phyloP scores from a whole-genome alignment of 2,329 filamentous ascomycete genomes.

The Trichophyton benhamiae region DNA sequence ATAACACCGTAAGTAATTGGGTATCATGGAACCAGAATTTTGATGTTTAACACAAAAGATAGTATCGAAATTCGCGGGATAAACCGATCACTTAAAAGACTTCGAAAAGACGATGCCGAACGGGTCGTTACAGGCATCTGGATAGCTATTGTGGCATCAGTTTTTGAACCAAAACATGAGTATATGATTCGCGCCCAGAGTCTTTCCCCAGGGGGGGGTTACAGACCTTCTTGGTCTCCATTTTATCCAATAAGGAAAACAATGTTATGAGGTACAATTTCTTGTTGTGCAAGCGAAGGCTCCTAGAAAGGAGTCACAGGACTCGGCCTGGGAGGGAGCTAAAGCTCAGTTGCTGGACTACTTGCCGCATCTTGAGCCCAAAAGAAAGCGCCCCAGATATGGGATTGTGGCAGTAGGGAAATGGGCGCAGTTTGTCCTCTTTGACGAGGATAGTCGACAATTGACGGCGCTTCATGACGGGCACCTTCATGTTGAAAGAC shows the following conservation, averaged over 20 bases:
- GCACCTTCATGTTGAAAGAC: neutral
- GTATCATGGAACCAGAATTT: neutral
- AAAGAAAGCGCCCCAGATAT: neutral
- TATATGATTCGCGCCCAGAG: neutral
- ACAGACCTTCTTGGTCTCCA: neutral
- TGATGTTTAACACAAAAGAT: neutral
- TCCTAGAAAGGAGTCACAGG: neutral
- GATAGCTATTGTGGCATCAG: neutral
- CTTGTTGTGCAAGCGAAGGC: neutral
- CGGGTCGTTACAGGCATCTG: neutral
- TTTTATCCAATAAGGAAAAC: neutral
- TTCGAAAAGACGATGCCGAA: neutral
- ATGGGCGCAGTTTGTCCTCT: neutral
- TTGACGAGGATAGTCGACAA: neutral
- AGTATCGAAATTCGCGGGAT: neutral
- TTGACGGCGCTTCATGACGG: neutral
- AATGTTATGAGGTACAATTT: neutral
- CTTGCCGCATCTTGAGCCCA: neutral
- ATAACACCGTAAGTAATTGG: neutral
- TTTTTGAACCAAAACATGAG: neutral
- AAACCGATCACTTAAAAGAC: neutral
- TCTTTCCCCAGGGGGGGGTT: neutral
- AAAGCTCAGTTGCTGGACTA: neutral
- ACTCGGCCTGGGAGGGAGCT: neutral
- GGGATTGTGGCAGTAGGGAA: neutral